Percentiles rank a stretch among this genome's conserved stretches.
phyloP scores from a whole-genome alignment of 176 grass and related monocot species.

The Eremochloa ophiuroides region DNA sequence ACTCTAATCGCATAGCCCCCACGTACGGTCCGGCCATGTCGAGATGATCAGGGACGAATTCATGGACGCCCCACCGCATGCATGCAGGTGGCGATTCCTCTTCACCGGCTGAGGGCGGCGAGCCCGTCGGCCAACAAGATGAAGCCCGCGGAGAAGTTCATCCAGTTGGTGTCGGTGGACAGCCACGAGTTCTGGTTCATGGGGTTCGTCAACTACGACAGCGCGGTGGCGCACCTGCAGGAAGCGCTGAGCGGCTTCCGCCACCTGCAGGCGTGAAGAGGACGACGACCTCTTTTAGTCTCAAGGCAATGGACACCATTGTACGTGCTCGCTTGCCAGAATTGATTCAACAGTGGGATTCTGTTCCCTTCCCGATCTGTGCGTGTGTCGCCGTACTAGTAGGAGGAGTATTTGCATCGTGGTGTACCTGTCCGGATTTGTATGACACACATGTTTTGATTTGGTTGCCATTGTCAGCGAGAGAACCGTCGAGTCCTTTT shows the following conservation, averaged over 20 bases:
- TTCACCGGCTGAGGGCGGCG: conserved; percentile 62
- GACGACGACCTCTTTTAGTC: too few relatives aligned
- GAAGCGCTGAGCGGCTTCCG: conserved; percentile 37
- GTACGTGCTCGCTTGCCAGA: background rate
- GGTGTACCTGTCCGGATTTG: background rate
- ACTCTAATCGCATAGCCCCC: too few relatives aligned
- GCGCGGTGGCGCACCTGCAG: conserved; percentile 60
- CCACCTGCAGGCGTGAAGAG: conserved; percentile 16
- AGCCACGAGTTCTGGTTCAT: conserved; percentile 82
- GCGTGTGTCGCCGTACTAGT: background rate
- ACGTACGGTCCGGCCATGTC: too few relatives aligned
- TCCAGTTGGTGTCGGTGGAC: conserved; percentile 70
- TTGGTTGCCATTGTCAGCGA: background rate
- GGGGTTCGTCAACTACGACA: conserved; percentile 77
- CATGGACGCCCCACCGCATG: too few relatives aligned
- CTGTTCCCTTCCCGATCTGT: background rate
- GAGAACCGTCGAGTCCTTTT: background rate
- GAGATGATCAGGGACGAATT: too few relatives aligned
- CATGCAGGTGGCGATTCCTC: conserved; percentile 70
- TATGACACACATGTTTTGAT: background rate
- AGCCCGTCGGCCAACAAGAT: conserved; percentile 53
- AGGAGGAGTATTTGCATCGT: background rate
- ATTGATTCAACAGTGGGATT: background rate
- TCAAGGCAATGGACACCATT: background rate
- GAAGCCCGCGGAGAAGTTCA: conserved; percentile 72